phyloP scores from a whole-genome alignment of 2,329 filamentous ascomycete species.

The Ceratocystis variospora region DNA sequence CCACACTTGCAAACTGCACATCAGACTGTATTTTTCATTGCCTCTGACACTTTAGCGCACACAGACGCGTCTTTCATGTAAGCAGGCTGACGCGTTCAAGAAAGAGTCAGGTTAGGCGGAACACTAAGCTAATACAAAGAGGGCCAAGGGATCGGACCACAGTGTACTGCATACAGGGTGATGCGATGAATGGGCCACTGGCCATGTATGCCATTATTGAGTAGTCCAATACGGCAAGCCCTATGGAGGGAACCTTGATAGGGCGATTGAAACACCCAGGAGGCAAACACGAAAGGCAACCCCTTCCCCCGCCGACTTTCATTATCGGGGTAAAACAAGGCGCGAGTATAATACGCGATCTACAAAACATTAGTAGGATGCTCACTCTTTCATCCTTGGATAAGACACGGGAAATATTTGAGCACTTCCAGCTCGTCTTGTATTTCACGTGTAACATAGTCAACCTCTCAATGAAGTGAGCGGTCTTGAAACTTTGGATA shows the following conservation, averaged over 20 bases:
- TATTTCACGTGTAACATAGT: not conserved
- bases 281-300: not conserved
- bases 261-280: not conserved
- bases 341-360: not conserved
- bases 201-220: no score
- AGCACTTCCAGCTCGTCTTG: not conserved
- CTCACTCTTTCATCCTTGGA: not conserved
- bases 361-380: not conserved
- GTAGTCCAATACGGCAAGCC: no score
- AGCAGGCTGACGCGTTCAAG: not conserved
- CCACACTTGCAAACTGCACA: no score
- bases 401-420: not conserved
- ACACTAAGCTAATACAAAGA: no score
- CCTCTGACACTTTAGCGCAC: not conserved
- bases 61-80: not conserved
- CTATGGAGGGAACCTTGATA: not conserved
- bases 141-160: no score
- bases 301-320: not conserved
- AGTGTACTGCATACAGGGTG: no score
- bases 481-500: not conserved
- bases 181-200: no score
- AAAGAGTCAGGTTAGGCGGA: not conserved
- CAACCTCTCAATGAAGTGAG: not conserved
- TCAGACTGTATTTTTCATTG: not conserved
- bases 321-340: not conserved